phyloP scores from a whole-genome alignment of 176 grass and related monocot species.

The Areca catechu region DNA sequence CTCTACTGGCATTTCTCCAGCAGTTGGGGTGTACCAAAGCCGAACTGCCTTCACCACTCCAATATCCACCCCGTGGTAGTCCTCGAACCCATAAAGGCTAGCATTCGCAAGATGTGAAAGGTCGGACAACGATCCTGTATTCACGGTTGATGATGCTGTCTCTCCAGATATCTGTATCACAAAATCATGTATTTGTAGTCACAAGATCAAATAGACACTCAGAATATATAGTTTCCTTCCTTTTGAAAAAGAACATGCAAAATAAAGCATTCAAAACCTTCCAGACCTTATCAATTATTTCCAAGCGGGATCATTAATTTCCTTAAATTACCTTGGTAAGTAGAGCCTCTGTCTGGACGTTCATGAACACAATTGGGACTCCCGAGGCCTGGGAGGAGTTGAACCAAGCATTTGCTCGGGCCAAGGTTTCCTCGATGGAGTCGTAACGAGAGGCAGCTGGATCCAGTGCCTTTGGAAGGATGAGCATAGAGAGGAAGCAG shows the following conservation, averaged over 20 bases:
- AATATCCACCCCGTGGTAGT: constrained; percentile 19
- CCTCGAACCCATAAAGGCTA: constrained; percentile 19
- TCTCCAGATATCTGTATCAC: constrained; percentile 11
- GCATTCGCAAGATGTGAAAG: constrained; percentile 9
- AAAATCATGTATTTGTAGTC: too few species aligned
- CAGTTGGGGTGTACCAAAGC: constrained; percentile 10
- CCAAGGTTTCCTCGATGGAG: constrained; percentile 15
- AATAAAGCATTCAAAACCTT: too few species aligned
- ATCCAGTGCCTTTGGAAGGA: constrained; percentile 14
- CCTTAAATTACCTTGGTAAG: constrained; percentile 5
- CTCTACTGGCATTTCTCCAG: constrained; percentile 6
- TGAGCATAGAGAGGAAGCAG: constrained; percentile 10
- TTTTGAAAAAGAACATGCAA: too few species aligned
- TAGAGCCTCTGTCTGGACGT: constrained; percentile 11
- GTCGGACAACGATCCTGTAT: constrained; percentile 6
- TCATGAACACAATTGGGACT: constrained; percentile 16
- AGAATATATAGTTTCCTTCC: too few species aligned
- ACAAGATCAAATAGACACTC: too few species aligned
- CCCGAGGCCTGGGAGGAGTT: constrained; percentile 2
- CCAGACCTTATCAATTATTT: too few species aligned
- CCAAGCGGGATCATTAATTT: too few species aligned
- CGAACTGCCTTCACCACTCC: constrained; percentile 18
- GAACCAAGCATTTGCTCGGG: constrained; percentile 10
- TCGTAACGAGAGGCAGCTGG: not conserved
- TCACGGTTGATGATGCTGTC: constrained; percentile 14